Percentiles rank a stretch among this genome's conserved stretches.
Conservation (phyloP, 768 basidiomycete genomes). For the Infundibulicybe gibba region DNA sequence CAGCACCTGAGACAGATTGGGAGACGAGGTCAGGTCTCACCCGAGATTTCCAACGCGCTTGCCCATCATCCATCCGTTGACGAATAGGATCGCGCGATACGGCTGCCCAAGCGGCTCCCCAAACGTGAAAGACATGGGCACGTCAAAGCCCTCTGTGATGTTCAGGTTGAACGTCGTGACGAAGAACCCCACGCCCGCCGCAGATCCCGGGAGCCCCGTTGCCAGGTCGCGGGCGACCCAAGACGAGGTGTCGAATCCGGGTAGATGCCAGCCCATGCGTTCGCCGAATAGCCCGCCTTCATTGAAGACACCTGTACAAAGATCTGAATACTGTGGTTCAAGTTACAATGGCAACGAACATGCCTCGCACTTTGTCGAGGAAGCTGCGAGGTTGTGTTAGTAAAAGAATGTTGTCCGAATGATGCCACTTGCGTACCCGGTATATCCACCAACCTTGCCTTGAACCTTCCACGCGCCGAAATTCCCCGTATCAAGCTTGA, state of each 20-base stretch:
- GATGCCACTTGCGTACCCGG: constrained; percentile 34
- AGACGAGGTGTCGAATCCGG: constrained; percentile 57
- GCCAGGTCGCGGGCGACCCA: constrained; percentile 59
- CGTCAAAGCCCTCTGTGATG: constrained; percentile 57
- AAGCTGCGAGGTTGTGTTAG: constrained; percentile 43
- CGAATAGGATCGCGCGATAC: constrained; percentile 73
- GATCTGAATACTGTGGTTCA: not conserved
- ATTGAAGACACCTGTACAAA: constrained; percentile 50
- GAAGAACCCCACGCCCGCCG: constrained; percentile 80
- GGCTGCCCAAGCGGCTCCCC: constrained; percentile 54
- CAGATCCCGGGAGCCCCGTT: constrained; percentile 50
- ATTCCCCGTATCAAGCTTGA: constrained; percentile 57
- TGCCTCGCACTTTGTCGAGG: constrained; percentile 61
- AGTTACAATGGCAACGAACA: not conserved
- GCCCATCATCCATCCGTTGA: constrained; percentile 91
- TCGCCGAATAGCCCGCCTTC: constrained; percentile 75
- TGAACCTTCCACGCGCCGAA: constrained; percentile 71
- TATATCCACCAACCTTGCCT: constrained; percentile 74
- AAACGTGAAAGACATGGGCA: constrained; percentile 70
- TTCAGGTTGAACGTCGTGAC: constrained; percentile 66
- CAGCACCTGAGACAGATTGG: too few species aligned
- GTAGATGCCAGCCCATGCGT: constrained; percentile 71
- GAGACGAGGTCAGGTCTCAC: constrained; percentile 25
- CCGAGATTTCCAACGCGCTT: constrained; percentile 70
- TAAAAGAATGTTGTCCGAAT: not conserved